Conservation (phyloP, 257 asterid species). For the Scutellaria galericulata region DNA sequence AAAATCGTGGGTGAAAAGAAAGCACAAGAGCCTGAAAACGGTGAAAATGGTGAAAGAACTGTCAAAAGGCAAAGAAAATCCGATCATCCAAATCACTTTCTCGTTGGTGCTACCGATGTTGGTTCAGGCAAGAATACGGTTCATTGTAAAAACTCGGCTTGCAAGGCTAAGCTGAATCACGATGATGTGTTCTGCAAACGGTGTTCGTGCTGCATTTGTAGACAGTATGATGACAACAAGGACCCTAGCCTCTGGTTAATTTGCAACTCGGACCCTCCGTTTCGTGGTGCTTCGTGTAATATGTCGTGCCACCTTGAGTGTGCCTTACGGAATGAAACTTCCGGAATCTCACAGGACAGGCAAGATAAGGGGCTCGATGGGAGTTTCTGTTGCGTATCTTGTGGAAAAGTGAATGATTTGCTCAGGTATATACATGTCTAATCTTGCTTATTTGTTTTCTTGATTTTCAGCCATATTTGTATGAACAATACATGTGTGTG, state of each 20-base stretch:
- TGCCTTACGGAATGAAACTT: constrained; percentile 62
- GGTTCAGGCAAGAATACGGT: constrained; percentile 28
- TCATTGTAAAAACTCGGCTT: constrained; percentile 69
- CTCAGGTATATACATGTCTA: constrained; percentile 52
- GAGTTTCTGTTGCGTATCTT: constrained; percentile 69
- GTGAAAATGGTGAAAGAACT: constrained; percentile 46
- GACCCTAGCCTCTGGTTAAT: constrained; percentile 85
- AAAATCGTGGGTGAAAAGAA: constrained; percentile 53
- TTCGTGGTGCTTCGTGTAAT: constrained; percentile 63
- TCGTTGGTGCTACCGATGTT: constrained; percentile 25
- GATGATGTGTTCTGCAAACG: constrained; percentile 70
- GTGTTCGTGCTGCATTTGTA: constrained; percentile 85
- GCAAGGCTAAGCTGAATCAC: constrained; percentile 64
- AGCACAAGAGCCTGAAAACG: constrained; percentile 36
- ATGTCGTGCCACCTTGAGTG: constrained; percentile 90
- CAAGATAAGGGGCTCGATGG: constrained; percentile 70
- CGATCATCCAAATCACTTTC: constrained; percentile 37
- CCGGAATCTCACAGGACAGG: constrained; percentile 56
- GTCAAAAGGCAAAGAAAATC: constrained; percentile 64
- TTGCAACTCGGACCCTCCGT: constrained; percentile 67
- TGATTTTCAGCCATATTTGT: constrained; percentile 9
- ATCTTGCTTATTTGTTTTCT: constrained; percentile 8
- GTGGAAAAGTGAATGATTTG: constrained; percentile 77
- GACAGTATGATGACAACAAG: constrained; percentile 77
- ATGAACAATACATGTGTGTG: background rate